Base-by-base conservation (phyloP, 768 basidiomycete species). In the Auriculariales sp. region DNA sequence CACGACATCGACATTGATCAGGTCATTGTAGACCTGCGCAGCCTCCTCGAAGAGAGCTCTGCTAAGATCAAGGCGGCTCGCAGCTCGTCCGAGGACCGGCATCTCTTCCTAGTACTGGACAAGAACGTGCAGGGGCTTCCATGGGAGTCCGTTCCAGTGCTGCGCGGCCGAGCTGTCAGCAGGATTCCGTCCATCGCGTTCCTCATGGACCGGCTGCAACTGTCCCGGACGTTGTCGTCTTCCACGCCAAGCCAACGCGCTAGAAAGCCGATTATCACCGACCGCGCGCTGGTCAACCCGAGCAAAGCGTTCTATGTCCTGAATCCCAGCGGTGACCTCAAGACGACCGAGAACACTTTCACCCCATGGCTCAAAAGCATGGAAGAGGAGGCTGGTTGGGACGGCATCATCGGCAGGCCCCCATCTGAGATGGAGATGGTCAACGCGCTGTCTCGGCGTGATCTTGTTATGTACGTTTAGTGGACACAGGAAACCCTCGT, bases 1-100 rank as follows among this genome's bases (percentile, higher is more conserved):
- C 83, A 90, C 19, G 94, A 99, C 61, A 77, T 97, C 6, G 94
- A 98, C 60, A 74, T 94, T 46, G 83, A 86, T 57, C 87, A 90
- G 60, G 79, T 93, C n/a, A 80, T 79, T 5, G 68, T 95, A 36
- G 93, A 99, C 60, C 68, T 99, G 22, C 79, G 89, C 19, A 64
- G 66, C 0, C 77, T 77, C 1, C 68, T 98, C 4, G 83, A 90
- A 57, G 89, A 91, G 50, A 77, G 86, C 55, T 66, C 71, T 2
- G 65, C 66, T 22, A 63, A 72, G 64, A 57, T 52, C 56, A 53
- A 54, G 52, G 42, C 54, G 54, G 53, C 55, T 53, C 66, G 56
- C 57, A 53, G 48, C 3, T 44, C 52, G 5, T 61, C 57, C 28
- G 55, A 66, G 4, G 83, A 86, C 57, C 71, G 78, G 34, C 94